Percentiles rank a stretch among this genome's conserved stretches.
Evolutionary conservation across 1,284 basidiomycete species (phyloP).

Genomic region (Gomphus sp.): DNA sequence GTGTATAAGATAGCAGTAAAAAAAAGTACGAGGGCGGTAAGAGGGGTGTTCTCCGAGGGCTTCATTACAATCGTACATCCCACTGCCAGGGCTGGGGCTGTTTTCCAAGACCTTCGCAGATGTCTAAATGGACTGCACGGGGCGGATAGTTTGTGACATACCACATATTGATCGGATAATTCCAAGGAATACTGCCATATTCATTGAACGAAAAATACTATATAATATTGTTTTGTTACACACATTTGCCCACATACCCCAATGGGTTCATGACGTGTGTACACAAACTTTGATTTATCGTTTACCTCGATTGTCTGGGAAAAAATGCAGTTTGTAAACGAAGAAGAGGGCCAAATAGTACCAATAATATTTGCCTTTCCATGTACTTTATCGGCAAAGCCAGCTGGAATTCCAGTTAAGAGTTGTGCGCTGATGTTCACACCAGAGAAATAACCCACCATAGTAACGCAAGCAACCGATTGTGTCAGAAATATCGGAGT

Average conservation of each 20-base stretch:
- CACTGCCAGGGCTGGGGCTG: conserved; percentile 82
- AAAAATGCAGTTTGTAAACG: background rate
- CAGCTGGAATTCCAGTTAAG: conserved; percentile 25
- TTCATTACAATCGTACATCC: conserved; percentile 90
- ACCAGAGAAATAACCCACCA: conserved; percentile 18
- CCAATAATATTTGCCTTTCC: conserved; percentile 39
- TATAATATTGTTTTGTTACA: background rate
- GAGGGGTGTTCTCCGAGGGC: conserved; percentile 85
- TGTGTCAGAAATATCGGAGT: conserved; percentile 79
- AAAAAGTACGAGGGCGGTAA: conserved; percentile 68
- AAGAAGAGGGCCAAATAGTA: background rate
- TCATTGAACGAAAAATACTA: background rate
- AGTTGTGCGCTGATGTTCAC: background rate
- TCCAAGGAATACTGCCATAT: conserved; percentile 70
- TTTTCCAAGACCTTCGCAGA: conserved; percentile 77
- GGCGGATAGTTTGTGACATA: conserved; percentile 21
- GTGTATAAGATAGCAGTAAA: conserved; percentile 3
- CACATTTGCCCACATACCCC: conserved; percentile 91
- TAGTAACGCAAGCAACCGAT: conserved; percentile 78
- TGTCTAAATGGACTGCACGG: background rate
- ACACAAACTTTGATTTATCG: conserved; percentile 71
- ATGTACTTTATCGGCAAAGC: conserved; percentile 32
- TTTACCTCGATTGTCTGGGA: conserved; percentile 71
- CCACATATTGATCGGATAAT: conserved; percentile 92
- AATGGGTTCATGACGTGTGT: conserved; percentile 88